Evolutionary conservation across 2,329 filamentous ascomycete genomes (phyloP), one percentile per base, ranked within the genome.

Genomic region (Huntiella moniliformis): DNA sequence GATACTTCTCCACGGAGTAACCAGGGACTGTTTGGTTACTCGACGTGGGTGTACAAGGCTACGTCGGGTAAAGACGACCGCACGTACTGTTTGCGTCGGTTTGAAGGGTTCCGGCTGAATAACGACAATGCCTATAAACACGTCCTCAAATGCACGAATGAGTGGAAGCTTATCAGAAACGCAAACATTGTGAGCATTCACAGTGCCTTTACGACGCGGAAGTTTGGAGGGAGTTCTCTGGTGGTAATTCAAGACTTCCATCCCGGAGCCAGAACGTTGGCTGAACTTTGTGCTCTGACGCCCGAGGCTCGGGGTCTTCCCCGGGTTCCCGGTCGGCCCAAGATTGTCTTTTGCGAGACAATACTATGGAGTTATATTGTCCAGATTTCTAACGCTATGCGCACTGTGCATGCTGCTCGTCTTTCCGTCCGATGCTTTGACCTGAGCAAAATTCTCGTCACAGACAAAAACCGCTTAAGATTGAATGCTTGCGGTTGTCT

Each of bases 1-100:
- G 87, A 96, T 60, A 82, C 79, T 6, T 80, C 72, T 42, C 77
- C 84, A 50, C 75, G 86, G 53, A 87, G 85, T 59, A 85, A 79
- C 53, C 73, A 78, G 3, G 46, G 18, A 15, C 74, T 82, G 12
- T 95, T 95, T 61, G 85, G 86, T 22, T 93, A 85, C 56, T 76
- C 80, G 4, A 94, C 81, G 54, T 96, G 87, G 85, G 75, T 94
- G 1, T 98, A 95, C 66, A 96, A 96, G 64, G 88, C 87, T 6
- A 78, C 80, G 17, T 93, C 85, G 5, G 79, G 74, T 60, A 91
- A 91, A 58, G 88, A 88, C 54, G 91, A 87, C 8, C 79, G 82
- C 52, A 76, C 79, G n/a, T 96, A 93, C 61, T 85, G 80, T 48
- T 66, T 98, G 40, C 74, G 91, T 51, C 46, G 49, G 12, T 31